These are phyloP conservation scores for Quercus engelmannii DNA, from an alignment of 306 rosid species.

Conservation along the genomic window DNA sequence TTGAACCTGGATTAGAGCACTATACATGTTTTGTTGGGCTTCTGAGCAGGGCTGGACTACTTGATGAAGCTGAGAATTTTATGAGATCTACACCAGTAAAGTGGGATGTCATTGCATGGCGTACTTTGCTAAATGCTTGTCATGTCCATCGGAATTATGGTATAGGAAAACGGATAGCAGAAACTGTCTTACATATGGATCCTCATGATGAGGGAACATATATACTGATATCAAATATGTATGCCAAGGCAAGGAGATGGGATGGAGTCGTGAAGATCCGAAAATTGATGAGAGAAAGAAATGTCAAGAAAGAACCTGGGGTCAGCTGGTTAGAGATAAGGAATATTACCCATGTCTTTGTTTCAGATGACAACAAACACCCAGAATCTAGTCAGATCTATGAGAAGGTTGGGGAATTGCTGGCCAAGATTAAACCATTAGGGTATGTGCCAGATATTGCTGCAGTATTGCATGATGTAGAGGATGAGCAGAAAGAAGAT, in stretches of 20 bases:
- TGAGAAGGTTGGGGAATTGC: constrained; percentile 31
- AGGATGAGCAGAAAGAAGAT: constrained; percentile 41
- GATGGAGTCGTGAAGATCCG: constrained; percentile 39
- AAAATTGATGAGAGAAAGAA: constrained; percentile 34
- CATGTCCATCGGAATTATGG: constrained; percentile 25
- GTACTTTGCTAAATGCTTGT: constrained; percentile 38
- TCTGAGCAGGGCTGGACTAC: constrained; percentile 36
- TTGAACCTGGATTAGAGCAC: constrained; percentile 38
- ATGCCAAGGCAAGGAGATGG: constrained; percentile 41
- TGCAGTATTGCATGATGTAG: constrained; percentile 31
- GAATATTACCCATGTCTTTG: constrained; percentile 31
- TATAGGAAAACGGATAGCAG: constrained; percentile 30
- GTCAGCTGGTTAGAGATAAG: constrained; percentile 44
- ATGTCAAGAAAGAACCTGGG: constrained; percentile 44
- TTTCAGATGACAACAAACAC: constrained; percentile 33
- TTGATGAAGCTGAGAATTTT: constrained; percentile 32
- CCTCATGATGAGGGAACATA: constrained; percentile 39
- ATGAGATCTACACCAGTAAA: constrained; percentile 23
- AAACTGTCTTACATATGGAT: constrained; percentile 26
- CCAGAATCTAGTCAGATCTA: constrained; percentile 29
- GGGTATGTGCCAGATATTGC: constrained; percentile 36
- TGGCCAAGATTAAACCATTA: constrained; percentile 28
- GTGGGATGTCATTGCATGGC: constrained; percentile 42
- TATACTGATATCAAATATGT: constrained; percentile 36
- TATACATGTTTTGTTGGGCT: constrained; percentile 38